Percentiles rank a stretch among this genome's conserved stretches.
Conservation (phyloP, 495 filamentous ascomycete species). For the Trichoderma gamsii region DNA sequence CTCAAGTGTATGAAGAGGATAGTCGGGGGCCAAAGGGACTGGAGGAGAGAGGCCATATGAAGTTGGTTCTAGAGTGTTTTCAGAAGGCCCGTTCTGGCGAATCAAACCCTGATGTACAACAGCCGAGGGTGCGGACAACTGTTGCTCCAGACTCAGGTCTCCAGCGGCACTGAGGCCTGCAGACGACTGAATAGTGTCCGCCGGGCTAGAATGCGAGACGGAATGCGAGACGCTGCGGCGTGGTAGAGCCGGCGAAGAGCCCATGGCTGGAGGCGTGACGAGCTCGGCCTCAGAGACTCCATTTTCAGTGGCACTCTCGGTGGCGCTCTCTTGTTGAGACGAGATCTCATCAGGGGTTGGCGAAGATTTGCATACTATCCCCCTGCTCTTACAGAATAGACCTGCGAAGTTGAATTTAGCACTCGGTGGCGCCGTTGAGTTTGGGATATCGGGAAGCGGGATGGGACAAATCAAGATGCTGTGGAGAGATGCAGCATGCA, state of each 20-base stretch:
- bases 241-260: not conserved
- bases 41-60: conserved; percentile 4
- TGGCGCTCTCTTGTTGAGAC: not conserved
- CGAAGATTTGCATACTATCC: not conserved
- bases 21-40: not conserved
- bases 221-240: conserved; percentile 12
- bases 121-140: not conserved
- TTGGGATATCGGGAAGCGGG: not conserved
- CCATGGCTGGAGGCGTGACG: not conserved
- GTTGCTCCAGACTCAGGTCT: not conserved
- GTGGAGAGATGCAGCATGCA: not conserved
- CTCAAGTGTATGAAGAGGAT: not conserved
- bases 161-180: conserved; percentile 7
- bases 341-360: conserved; percentile 1
- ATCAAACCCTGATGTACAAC: not conserved
- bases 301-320: not conserved
- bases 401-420: not conserved
- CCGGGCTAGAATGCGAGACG: conserved; percentile 9
- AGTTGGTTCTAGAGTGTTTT: not conserved
- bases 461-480: not conserved
- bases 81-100: not conserved
- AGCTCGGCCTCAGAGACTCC: not conserved
- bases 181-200: conserved; percentile 3
- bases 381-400: conserved; percentile 11
- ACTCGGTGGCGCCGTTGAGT: not conserved